phyloP scores from a whole-genome alignment of 306 rosid genomes.

The Rubus parviflorus region DNA sequence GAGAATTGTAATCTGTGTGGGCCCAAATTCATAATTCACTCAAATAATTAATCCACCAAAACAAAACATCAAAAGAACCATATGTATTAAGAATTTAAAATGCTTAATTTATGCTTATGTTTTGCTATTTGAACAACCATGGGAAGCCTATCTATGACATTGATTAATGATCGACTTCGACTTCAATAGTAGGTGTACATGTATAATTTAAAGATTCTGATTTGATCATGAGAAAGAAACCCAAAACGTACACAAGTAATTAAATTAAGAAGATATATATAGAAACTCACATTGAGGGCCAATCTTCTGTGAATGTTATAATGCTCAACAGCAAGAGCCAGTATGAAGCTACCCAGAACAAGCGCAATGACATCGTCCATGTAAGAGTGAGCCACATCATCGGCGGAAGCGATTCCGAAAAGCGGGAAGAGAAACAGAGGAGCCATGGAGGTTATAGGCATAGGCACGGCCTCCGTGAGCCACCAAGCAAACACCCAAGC shows the following conservation, averaged over 20 bases:
- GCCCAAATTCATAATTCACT: neutral
- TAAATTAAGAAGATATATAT: too few species aligned
- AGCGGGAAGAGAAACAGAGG: constrained; percentile 79
- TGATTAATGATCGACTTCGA: neutral
- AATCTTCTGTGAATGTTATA: constrained; percentile 77
- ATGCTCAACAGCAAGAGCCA: constrained; percentile 90
- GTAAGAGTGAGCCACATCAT: constrained; percentile 68
- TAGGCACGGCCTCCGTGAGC: constrained; percentile 84
- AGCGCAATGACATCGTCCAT: constrained; percentile 82
- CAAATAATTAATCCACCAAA: neutral
- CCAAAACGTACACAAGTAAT: neutral
- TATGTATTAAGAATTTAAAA: neutral
- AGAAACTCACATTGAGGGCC: constrained; percentile 71
- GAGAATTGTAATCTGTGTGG: constrained; percentile 48
- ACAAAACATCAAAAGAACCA: neutral
- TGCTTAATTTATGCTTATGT: neutral
- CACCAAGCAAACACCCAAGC: constrained; percentile 87
- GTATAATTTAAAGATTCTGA: too few species aligned
- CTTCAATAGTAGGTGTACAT: too few species aligned
- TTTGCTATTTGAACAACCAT: neutral
- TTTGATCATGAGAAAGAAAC: neutral
- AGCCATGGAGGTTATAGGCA: constrained; percentile 84
- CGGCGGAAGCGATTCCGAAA: constrained; percentile 69
- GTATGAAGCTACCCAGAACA: constrained; percentile 79
- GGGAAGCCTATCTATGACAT: neutral